These are phyloP conservation scores for Biscutella laevigata DNA, from an alignment of 441 rosid species.

Conservation along the genomic window DNA sequence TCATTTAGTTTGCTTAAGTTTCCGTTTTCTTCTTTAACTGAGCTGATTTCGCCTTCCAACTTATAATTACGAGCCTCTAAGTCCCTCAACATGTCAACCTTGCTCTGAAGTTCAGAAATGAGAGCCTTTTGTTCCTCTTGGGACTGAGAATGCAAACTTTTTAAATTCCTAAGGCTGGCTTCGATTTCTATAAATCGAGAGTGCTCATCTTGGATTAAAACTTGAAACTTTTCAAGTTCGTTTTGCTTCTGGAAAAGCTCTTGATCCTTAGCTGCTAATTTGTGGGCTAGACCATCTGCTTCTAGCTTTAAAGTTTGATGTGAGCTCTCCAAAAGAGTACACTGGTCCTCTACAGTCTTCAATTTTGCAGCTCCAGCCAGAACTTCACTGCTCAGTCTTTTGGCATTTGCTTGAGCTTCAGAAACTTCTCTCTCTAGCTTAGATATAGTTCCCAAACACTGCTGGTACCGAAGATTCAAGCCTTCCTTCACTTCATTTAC, in stretches of 20 bases:
- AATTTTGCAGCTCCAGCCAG: constrained; percentile 44
- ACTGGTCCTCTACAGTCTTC: constrained; percentile 53
- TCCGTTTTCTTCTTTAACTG: constrained; percentile 41
- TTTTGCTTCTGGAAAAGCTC: constrained; percentile 56
- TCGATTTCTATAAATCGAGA: constrained; percentile 64
- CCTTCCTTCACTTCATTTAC: constrained; percentile 47
- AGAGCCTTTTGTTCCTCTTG: constrained; percentile 56
- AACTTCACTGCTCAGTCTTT: constrained; percentile 57
- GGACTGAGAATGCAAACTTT: constrained; percentile 60
- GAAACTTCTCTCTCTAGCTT: constrained; percentile 58
- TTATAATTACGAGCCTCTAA: constrained; percentile 47
- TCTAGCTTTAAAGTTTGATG: constrained; percentile 60
- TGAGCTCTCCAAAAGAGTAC: constrained; percentile 49
- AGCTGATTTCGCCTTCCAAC: constrained; percentile 42
- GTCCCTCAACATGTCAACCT: constrained; percentile 57
- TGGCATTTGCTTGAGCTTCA: constrained; percentile 48
- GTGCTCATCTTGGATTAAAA: constrained; percentile 54
- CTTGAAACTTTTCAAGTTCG: constrained; percentile 60
- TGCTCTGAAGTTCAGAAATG: constrained; percentile 42
- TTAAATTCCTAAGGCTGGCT: constrained; percentile 50
- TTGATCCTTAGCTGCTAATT: constrained; percentile 62
- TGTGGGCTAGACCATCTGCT: constrained; percentile 57
- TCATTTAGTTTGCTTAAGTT: constrained; percentile 41
- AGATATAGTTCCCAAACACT: constrained; percentile 55
- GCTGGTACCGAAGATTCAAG: constrained; percentile 35